Conservation (phyloP, 2,329 filamentous ascomycete species). For the Blumeria graminis region DNA sequence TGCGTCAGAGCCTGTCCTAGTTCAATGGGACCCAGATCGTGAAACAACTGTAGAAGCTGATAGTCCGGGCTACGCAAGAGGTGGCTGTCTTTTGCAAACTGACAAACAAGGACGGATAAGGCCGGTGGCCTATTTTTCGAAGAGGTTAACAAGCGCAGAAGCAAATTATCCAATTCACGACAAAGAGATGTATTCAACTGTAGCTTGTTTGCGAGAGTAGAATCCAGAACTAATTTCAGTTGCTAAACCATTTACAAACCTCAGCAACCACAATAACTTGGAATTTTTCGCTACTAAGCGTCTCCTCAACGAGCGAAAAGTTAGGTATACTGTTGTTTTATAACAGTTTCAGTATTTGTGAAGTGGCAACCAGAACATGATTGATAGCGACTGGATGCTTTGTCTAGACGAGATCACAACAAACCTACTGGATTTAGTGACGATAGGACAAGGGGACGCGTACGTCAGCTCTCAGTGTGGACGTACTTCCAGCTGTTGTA, state of each 20-base stretch:
- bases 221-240: background rate
- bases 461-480: too few relatives aligned
- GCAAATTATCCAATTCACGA: background rate
- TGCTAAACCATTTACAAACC: background rate
- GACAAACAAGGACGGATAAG: too few relatives aligned
- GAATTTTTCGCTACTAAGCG: background rate
- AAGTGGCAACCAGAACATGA: background rate
- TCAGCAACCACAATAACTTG: background rate
- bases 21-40: background rate
- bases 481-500: too few relatives aligned
- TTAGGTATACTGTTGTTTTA: background rate
- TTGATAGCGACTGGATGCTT: background rate
- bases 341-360: background rate
- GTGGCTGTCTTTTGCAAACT: too few relatives aligned
- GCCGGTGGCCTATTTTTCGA: too few relatives aligned
- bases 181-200: background rate
- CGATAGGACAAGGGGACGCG: too few relatives aligned
- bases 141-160: too few relatives aligned
- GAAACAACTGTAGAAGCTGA: background rate
- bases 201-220: background rate
- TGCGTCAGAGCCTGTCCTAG: too few relatives aligned
- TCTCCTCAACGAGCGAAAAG: background rate
- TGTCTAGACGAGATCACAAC: background rate
- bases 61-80: too few relatives aligned
- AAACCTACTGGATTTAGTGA: too few relatives aligned